Conservation (phyloP, 192 early-diverging fungal genomes). For the Backusella sp. region DNA sequence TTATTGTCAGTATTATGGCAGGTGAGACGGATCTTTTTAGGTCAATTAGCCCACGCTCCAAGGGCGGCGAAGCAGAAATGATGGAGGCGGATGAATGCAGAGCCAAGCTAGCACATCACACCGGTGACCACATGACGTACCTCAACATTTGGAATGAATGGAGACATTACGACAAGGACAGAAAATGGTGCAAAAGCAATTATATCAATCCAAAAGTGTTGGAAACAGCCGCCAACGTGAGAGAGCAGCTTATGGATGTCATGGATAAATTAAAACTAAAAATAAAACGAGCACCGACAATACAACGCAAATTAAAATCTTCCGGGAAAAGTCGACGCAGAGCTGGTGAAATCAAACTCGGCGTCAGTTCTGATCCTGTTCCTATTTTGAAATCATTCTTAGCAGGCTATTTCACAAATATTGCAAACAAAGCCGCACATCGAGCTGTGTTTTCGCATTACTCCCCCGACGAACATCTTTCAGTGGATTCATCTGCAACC, state of each 20-base stretch:
- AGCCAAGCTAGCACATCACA: constrained; percentile 81
- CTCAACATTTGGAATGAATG: constrained; percentile 81
- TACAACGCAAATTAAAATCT: constrained; percentile 16
- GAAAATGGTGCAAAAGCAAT: constrained; percentile 88
- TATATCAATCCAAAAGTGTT: constrained; percentile 83
- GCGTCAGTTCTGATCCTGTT: constrained; percentile 55
- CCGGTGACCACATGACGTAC: constrained; percentile 91
- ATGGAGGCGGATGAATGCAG: constrained; percentile 80
- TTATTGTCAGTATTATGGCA: constrained; percentile 91
- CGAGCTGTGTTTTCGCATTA: constrained; percentile 58
- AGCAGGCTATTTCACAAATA: constrained; percentile 90
- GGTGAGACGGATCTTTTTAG: constrained; percentile 85
- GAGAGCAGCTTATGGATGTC: constrained; percentile 85
- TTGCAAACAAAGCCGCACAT: constrained; percentile 87
- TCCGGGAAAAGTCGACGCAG: constrained; percentile 2
- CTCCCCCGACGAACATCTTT: constrained; percentile 37
- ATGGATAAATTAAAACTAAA: constrained; percentile 76
- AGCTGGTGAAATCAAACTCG: constrained; percentile 41
- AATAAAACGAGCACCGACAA: constrained; percentile 15
- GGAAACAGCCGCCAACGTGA: constrained; percentile 77
- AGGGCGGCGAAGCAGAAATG: constrained; percentile 61
- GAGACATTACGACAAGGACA: constrained; percentile 63
- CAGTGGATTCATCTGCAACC: not conserved
- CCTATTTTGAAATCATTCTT: constrained; percentile 86
- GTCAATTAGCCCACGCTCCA: constrained; percentile 72